Base-by-base conservation (phyloP, 2,329 filamentous ascomycete species). In the Ustulina deusta region DNA sequence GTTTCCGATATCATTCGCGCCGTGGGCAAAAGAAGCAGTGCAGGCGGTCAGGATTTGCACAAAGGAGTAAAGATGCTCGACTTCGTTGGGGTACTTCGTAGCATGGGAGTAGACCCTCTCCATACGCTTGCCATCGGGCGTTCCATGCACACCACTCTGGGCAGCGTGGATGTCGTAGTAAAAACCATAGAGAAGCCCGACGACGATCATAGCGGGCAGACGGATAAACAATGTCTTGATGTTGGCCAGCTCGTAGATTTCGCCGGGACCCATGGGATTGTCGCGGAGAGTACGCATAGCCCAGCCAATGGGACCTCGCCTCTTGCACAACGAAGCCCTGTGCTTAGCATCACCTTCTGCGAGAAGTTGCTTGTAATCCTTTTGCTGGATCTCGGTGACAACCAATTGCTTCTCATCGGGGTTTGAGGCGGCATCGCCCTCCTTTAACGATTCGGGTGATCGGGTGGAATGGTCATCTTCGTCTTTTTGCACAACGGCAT, bases 101-200 rank as follows among this genome's bases (percentile, higher is more conserved):
- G 90, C 90, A 61, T 85, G 78, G 36, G 82, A 82, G 78, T 93
- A 93, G 65, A 92, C 89, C 49, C 86, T 83, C 74, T 86, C 82
- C 90, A 93, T 93, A 69, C 92, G 90, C 40, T 81, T 81, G 66
- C 91, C 92, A 68, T 94, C 91, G 6, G 91, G 91, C 1, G 91
- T 93, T 25, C 91, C 91, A 13, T 83, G 77, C 51, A 93, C 85
- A 76, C 92, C 92, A 60, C 84, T 83, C 83, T 94, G 92, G 4
- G 91, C 90, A 56, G 87, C 85, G 84, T 94, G 92, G 75, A 94
- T 95, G 73, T 95, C 92, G 81, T 94, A 95, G 85, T 94, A 84
- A 29, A 91, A 78, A 78, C 93, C 93, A 77, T 95, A 95, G 59
- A 94, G 86, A 17, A 83, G 76, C 63, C 84, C 91, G 71, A 83